These are phyloP conservation scores for Pueraria montana DNA, from an alignment of 306 rosid genomes.

Conservation along the genomic window DNA sequence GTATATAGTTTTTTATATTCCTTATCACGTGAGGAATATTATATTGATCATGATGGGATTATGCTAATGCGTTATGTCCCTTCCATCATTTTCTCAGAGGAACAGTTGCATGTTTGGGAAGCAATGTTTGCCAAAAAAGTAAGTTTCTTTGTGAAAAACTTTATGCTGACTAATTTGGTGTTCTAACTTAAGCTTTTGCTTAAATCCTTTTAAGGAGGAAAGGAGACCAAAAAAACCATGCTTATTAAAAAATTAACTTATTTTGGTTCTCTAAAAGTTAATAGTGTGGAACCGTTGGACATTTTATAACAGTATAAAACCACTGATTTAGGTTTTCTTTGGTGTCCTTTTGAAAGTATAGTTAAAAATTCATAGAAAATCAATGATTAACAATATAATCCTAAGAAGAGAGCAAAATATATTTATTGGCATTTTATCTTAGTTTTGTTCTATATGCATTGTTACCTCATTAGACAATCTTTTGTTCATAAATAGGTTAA, in stretches of 20 bases:
- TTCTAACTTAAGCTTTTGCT: background rate
- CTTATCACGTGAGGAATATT: background rate
- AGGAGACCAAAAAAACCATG: background rate
- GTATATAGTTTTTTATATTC: background rate
- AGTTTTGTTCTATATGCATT: background rate
- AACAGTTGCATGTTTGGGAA: constrained; percentile 61
- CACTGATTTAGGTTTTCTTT: background rate
- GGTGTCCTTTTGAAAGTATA: background rate
- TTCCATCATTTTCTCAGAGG: constrained; percentile 50
- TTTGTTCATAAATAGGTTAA: background rate
- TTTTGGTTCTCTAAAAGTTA: background rate
- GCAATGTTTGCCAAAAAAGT: constrained; percentile 53
- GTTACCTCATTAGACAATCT: background rate
- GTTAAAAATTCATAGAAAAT: background rate
- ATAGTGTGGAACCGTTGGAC: background rate
- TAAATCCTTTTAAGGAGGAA: background rate
- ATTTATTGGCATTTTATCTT: background rate
- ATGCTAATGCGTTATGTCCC: constrained; percentile 43
- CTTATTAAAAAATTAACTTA: background rate
- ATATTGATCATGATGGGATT: constrained; percentile 11
- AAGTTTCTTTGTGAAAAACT: constrained; percentile 36
- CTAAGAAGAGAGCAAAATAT: background rate
- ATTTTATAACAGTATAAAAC: background rate
- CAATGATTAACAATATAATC: constrained; percentile 1
- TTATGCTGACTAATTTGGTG: background rate